Conservation (phyloP, 805 yeast species). For the Nakazawaea ernobii region DNA sequence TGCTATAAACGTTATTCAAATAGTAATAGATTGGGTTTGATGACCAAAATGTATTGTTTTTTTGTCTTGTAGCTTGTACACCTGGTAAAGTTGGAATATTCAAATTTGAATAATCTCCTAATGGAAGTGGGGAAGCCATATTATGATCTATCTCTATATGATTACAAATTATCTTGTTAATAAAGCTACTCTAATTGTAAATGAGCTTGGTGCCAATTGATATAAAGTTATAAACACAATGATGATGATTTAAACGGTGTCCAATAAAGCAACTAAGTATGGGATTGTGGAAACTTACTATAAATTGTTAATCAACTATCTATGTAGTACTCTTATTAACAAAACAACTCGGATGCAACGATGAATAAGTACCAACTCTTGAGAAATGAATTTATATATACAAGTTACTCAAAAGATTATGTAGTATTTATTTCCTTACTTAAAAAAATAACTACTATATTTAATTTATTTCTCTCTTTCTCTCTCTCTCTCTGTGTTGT, state of each 20-base stretch:
- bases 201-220: no score
- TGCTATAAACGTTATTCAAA: slow-evolving; percentile 67
- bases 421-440: slow-evolving; percentile 17
- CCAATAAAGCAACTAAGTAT: neutral
- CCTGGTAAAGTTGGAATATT: slow-evolving; percentile 53
- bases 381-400: slow-evolving; percentile 3
- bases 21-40: slow-evolving; percentile 79
- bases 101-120: slow-evolving; percentile 57
- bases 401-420: slow-evolving; percentile 9
- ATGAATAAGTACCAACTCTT: neutral
- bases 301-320: no score
- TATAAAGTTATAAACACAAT: no score
- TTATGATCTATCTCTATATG: neutral
- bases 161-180: neutral
- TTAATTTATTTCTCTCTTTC: neutral
- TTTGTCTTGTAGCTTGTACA: slow-evolving; percentile 46
- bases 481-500: neutral
- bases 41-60: slow-evolving; percentile 62
- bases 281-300: neutral
- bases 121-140: slow-evolving; percentile 39
- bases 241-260: neutral
- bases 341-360: neutral
- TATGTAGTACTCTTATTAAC: no score
- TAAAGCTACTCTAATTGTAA: no score
- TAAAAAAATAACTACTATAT: slow-evolving; percentile 11